These are phyloP conservation scores for Thamnidium elegans DNA, from an alignment of 192 early-diverging fungal species.

Conservation along the genomic window DNA sequence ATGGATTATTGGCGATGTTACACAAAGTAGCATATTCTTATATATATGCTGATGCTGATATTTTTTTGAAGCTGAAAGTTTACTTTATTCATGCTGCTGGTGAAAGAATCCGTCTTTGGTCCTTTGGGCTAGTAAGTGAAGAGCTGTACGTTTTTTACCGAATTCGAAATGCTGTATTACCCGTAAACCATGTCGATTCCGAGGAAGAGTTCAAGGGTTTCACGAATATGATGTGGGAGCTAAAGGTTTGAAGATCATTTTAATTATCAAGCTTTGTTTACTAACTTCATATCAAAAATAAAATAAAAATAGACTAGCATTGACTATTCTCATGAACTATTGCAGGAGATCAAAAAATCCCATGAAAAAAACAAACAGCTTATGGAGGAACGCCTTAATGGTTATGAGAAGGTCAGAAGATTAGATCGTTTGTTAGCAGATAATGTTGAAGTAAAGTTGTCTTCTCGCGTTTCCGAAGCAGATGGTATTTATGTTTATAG, in stretches of 20 bases:
- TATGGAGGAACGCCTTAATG: too few relatives aligned
- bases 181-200: background rate
- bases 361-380: too few relatives aligned
- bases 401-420: too few relatives aligned
- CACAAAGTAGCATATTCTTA: slow-evolving; percentile 2
- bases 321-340: slow-evolving; percentile 11
- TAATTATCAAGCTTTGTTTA: background rate
- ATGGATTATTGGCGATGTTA: slow-evolving; percentile 2
- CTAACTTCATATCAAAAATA: slow-evolving; percentile 15
- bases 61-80: background rate
- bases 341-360: too few relatives aligned
- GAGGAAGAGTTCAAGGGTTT: background rate
- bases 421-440: too few relatives aligned
- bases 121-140: slow-evolving; percentile 7
- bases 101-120: slow-evolving; percentile 14
- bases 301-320: slow-evolving; percentile 15
- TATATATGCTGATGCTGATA: slow-evolving; percentile 6
- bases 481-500: too few relatives aligned
- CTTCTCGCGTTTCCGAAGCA: too few relatives aligned
- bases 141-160: background rate
- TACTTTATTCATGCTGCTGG: slow-evolving; percentile 10
- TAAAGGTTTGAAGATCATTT: slow-evolving; percentile 5
- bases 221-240: slow-evolving; percentile 14
- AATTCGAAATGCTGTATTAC: slow-evolving; percentile 3
- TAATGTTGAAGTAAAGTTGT: too few relatives aligned